Conservation (phyloP, 2,329 filamentous ascomycete species). For the Neonectria neomacrospora region DNA sequence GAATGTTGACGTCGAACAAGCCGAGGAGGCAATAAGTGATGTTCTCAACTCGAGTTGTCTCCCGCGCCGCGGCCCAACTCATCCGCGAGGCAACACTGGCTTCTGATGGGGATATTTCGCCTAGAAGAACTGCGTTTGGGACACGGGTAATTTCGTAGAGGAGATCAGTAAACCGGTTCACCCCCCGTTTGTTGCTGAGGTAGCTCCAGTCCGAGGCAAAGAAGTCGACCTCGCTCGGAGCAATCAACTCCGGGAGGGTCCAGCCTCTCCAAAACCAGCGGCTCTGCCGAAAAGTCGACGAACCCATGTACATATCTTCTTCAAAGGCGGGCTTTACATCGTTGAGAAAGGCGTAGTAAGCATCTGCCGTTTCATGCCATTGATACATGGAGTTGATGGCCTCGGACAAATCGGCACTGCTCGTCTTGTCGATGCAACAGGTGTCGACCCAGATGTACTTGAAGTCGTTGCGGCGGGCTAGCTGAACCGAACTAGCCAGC, state of each 20-base stretch:
- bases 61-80: constrained; percentile 14
- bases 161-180: constrained; percentile 1
- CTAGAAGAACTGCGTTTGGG: constrained; percentile 1
- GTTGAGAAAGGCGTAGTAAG: constrained; percentile 15
- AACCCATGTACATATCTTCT: not conserved
- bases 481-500: constrained; percentile 1
- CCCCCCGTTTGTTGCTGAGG: constrained; percentile 5
- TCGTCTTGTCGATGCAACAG: constrained; percentile 25
- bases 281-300: constrained; percentile 1
- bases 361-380: constrained; percentile 12
- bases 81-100: constrained; percentile 14
- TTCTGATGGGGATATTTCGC: not conserved
- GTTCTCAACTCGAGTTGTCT: constrained; percentile 16
- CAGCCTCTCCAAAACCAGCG: constrained; percentile 18
- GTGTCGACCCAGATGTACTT: constrained; percentile 24
- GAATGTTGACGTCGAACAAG: constrained; percentile 16
- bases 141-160: constrained; percentile 5
- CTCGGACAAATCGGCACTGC: constrained; percentile 22
- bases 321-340: constrained; percentile 8
- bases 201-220: constrained; percentile 14
- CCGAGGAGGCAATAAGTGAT: constrained; percentile 20
- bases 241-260: constrained; percentile 22
- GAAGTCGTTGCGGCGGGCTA: constrained; percentile 1
- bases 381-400: constrained; percentile 25
- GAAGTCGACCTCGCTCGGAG: constrained; percentile 14